Evolutionary conservation across 495 filamentous ascomycete species (phyloP).

Genomic region (Annulohypoxylon stygium): DNA sequence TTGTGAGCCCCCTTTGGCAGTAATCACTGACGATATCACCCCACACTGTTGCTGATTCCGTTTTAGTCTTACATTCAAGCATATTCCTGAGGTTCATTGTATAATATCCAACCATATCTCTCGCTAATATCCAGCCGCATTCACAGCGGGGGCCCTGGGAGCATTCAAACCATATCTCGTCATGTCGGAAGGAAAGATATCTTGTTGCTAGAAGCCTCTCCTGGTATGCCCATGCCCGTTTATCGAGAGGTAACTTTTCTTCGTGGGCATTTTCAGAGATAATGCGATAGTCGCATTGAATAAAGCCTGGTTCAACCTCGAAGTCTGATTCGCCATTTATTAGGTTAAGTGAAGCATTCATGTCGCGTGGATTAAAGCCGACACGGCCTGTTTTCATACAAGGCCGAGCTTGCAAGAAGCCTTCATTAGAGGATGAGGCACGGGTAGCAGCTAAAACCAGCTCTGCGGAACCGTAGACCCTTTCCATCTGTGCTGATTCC

Average conservation of each 20-base stretch:
- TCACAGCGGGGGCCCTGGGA: background rate
- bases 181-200: background rate
- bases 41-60: background rate
- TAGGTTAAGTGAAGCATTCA: background rate
- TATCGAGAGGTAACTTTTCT: background rate
- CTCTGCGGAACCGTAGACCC: slow-evolving; percentile 11
- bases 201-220: slow-evolving; percentile 10
- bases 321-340: background rate
- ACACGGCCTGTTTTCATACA: background rate
- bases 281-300: background rate
- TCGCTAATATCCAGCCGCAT: background rate
- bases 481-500: slow-evolving; percentile 5
- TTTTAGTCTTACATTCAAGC: background rate
- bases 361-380: background rate
- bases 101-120: background rate
- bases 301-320: background rate
- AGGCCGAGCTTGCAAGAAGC: slow-evolving; percentile 9
- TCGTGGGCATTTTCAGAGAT: background rate
- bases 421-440: slow-evolving; percentile 2
- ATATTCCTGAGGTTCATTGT: background rate
- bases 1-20: background rate
- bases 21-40: background rate
- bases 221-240: slow-evolving; percentile 4
- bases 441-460: slow-evolving; percentile 6
- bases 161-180: background rate